Evolutionary conservation across 2,329 filamentous ascomycete genomes (phyloP), one percentile per base, ranked within the genome.

Genomic region (Venturia nashicola): DNA sequence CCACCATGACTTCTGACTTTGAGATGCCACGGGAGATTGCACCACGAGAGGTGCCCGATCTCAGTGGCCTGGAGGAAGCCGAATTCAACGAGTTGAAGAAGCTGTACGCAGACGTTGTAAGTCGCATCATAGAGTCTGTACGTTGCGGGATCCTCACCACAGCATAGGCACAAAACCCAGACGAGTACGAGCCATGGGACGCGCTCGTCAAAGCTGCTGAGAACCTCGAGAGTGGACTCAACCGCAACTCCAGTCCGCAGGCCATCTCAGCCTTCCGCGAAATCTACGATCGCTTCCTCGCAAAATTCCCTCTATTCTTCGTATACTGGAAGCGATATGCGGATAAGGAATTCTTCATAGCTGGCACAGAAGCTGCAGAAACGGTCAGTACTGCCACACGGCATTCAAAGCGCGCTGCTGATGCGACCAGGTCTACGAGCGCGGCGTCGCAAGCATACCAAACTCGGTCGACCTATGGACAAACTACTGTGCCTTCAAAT

Each of bases 291-390:
- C 86, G 89, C 59, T 95, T 99, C 72, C 87, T 99, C 27, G 85
- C 90, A 66, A 97, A 96, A 73, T 99, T 97, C 68, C 94, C 94
- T 2, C 83, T 97, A 12, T 85, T 97, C 46, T 99, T 97, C 71
- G 94, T 93, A 62, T 99, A 97, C 79, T 99, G 94, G 94, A 97
- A 97, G 80, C 97, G 97, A 75, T 99, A 97, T 82, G 94, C 94
- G 72, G 93, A 97, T 71, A 82, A 96, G 67, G 94, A 99, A 73
- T 99, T 99, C 78, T 91, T 91, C 61, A 96, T 99, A 68, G 91
- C 91, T 5, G 94, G 94, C 20, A 95, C 94, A 5, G 94, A 99
- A 79, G 93, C 93, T 54, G 94, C 94, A 63, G 94, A 97, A 76
- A 95, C 97, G 89, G 91, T 96, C 75, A 71, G 83, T 62, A 64